A percentile compares a stretch with the other conserved stretches of the same genome.
Evolutionary conservation across 768 basidiomycete species (phyloP).

Genomic region (Cubamyces lactineus): DNA sequence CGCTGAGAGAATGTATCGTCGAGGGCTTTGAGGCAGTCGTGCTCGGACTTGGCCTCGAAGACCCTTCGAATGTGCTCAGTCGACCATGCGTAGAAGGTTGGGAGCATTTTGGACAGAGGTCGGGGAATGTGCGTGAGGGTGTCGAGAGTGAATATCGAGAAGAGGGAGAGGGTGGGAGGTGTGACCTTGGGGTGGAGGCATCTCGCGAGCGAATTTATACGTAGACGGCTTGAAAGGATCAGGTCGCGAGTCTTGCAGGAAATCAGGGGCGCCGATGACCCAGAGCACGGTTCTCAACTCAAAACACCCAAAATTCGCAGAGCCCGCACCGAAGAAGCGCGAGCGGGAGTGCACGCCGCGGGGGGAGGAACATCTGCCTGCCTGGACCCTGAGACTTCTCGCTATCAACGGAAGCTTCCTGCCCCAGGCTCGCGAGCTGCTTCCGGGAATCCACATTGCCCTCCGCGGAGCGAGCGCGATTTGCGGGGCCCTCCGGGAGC

Average conservation of each 20-base stretch:
- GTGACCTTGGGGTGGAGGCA: background rate
- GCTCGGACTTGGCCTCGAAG: constrained; percentile 53
- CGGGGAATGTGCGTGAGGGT: background rate
- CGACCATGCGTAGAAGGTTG: constrained; percentile 55
- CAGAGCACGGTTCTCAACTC: constrained; percentile 7
- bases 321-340: constrained; percentile 14
- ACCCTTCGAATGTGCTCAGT: constrained; percentile 49
- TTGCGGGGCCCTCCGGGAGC: background rate
- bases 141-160: background rate
- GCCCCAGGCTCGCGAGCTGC: constrained; percentile 3
- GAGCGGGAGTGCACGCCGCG: constrained; percentile 8
- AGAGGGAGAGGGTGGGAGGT: background rate
- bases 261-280: constrained; percentile 17
- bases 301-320: constrained; percentile 11
- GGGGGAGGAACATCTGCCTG: constrained; percentile 1
- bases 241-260: background rate
- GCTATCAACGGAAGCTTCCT: constrained; percentile 20
- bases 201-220: constrained; percentile 13
- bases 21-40: constrained; percentile 46
- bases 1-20: constrained; percentile 48
- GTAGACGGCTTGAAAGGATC: background rate
- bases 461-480: constrained; percentile 15
- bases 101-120: constrained; percentile 32
- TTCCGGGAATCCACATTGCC: constrained; percentile 13
- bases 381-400: constrained; percentile 14